Conservation (phyloP, 306 rosid species). For the Castanea sativa region DNA sequence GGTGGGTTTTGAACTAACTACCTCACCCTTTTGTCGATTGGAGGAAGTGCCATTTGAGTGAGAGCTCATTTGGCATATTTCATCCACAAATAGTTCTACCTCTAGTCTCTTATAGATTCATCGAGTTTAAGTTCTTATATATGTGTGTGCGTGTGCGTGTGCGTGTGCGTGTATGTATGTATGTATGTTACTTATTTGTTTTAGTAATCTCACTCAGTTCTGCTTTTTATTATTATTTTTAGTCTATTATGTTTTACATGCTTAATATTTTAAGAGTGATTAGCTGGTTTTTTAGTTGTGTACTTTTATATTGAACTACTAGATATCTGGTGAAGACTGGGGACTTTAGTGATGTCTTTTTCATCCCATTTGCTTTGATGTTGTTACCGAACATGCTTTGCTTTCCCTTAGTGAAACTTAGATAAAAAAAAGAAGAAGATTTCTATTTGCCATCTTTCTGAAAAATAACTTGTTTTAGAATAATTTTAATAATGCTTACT, state of each 20-base stretch:
- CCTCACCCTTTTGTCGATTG: no score
- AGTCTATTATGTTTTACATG: background rate
- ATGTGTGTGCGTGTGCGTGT: background rate
- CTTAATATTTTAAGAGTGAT: background rate
- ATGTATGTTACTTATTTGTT: background rate
- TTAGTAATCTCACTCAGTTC: background rate
- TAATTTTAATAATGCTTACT: background rate
- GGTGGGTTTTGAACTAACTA: no score
- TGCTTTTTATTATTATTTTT: background rate
- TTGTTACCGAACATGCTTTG: background rate
- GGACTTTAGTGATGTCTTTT: background rate
- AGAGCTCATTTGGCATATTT: background rate
- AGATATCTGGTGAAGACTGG: background rate
- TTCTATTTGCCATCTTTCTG: background rate
- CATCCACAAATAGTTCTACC: background rate
- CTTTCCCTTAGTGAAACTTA: background rate
- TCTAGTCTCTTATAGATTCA: background rate
- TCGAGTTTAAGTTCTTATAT: background rate
- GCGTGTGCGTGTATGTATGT: accelerated
- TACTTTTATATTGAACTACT: background rate
- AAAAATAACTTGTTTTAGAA: background rate
- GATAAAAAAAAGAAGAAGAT: background rate
- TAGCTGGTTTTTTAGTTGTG: background rate
- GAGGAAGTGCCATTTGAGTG: no score
- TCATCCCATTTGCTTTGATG: background rate